A percentile compares a stretch with the other conserved stretches of the same genome.
Evolutionary conservation across 2,329 filamentous ascomycete species (phyloP).

Genomic region (Metarhizium robertsii): DNA sequence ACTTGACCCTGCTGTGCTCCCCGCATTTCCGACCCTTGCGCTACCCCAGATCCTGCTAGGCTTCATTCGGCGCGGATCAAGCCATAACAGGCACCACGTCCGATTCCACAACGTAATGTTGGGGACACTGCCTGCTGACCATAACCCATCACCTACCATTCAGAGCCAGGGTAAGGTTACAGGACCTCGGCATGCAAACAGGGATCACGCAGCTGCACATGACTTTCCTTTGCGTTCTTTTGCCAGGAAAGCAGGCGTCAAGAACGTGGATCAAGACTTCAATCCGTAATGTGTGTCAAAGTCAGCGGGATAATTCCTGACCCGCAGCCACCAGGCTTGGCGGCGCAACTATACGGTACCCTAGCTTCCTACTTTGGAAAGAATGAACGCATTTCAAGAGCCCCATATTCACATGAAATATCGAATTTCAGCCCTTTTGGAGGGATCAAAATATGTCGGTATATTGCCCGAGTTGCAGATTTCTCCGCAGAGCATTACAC

Average conservation of each 20-base stretch:
- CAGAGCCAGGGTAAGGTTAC: neutral
- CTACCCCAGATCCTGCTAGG: neutral
- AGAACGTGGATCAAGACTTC: neutral
- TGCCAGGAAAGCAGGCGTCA: neutral
- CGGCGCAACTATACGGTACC: neutral
- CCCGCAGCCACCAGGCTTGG: neutral
- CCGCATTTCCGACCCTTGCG: neutral
- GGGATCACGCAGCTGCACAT: neutral
- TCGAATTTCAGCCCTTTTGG: neutral
- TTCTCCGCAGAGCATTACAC: neutral
- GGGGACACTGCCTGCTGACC: neutral
- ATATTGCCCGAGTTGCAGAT: neutral
- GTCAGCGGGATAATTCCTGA: neutral
- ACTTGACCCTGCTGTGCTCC: neutral
- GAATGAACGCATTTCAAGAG: neutral
- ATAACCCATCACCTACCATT: neutral
- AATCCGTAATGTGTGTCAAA: neutral
- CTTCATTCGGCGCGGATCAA: neutral
- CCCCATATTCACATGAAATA: neutral
- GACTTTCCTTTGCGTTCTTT: neutral
- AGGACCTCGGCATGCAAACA: neutral
- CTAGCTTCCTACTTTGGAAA: neutral
- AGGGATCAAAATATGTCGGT: neutral
- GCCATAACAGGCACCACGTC: neutral
- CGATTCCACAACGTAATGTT: neutral